Evolutionary conservation across 2,329 filamentous ascomycete genomes (phyloP), one percentile per base, ranked within the genome.

Genomic region (Pezicula rhizophila): DNA sequence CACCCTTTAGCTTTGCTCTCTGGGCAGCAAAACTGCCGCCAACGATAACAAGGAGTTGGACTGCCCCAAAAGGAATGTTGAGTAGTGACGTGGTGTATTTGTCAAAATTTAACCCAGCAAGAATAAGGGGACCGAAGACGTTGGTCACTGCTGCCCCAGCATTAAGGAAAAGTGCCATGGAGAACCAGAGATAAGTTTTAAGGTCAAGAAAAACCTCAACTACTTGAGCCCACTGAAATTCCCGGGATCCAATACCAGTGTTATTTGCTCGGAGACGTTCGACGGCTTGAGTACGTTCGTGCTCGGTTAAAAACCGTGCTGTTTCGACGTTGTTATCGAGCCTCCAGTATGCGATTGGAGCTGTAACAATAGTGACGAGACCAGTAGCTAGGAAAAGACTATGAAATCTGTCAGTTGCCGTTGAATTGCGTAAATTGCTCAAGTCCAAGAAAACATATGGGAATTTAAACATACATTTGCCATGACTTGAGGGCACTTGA

Each of bases 221-320:
- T 1, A 86, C 69, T 53, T 92, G 88, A 18, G 77, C 74, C 68
- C 75, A 72, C 54, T 85, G 85, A 66, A 84, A 87, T 53, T 85
- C 75, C 54, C 82, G 81, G 52, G 80, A 85, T 2, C 83, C 84
- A 14, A 87, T 82, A 0, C 87, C 87, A 52, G 87, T 87, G 61
- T 89, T 81, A 58, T 92, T 92, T 17, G 80, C 73, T 0, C 86
- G 75, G 6, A 92, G 79, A 0, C 87, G 76, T 54, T 89, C 86
- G 20, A 90, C 70, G 0, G 84, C 85, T 37, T 89, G 73, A 0
- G 81, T 63, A 12, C 80, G 79, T 55, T 92, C 87, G 41, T 80
- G 73, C 46, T 84, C 76, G 6, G 70, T 84, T 23, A 93, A 59
- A 49, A 77, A 79, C 11, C 75, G 70, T 0, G 76, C 76, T 0